Percentiles rank a stretch among this genome's conserved stretches.
phyloP scores from a whole-genome alignment of 1,139 yeast species.

The Hanseniaspora sp. region DNA sequence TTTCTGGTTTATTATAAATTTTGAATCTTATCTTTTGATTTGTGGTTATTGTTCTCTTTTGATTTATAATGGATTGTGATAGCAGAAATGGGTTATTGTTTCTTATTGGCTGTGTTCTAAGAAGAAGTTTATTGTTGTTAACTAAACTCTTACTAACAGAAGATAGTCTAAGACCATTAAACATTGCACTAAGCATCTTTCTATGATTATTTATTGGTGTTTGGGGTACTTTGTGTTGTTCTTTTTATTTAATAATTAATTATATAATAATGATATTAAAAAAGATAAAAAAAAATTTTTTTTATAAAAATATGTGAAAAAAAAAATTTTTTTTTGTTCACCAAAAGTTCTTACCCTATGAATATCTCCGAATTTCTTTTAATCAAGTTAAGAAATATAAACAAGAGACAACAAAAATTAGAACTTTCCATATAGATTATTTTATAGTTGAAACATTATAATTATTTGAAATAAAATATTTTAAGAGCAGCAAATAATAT shows the following conservation, averaged over 20 bases:
- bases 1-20: constrained; percentile 33
- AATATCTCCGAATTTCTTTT: too few relatives aligned
- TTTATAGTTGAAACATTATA: too few relatives aligned
- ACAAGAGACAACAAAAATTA: too few relatives aligned
- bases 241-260: neutral
- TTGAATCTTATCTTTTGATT: constrained; percentile 10
- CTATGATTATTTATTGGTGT: neutral
- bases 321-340: too few relatives aligned
- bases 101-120: neutral
- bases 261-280: too few relatives aligned
- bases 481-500: too few relatives aligned
- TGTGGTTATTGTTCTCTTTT: constrained; percentile 4
- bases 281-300: too few relatives aligned
- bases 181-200: neutral
- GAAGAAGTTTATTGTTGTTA: neutral
- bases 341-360: too few relatives aligned
- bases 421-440: too few relatives aligned
- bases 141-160: neutral
- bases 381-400: too few relatives aligned
- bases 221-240: neutral
- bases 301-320: too few relatives aligned
- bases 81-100: neutral
- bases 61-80: neutral
- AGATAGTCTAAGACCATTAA: constrained; percentile 2
- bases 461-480: too few relatives aligned